These are phyloP conservation scores for Annulohypoxylon nitens DNA, from an alignment of 495 filamentous ascomycete genomes.

Conservation along the genomic window DNA sequence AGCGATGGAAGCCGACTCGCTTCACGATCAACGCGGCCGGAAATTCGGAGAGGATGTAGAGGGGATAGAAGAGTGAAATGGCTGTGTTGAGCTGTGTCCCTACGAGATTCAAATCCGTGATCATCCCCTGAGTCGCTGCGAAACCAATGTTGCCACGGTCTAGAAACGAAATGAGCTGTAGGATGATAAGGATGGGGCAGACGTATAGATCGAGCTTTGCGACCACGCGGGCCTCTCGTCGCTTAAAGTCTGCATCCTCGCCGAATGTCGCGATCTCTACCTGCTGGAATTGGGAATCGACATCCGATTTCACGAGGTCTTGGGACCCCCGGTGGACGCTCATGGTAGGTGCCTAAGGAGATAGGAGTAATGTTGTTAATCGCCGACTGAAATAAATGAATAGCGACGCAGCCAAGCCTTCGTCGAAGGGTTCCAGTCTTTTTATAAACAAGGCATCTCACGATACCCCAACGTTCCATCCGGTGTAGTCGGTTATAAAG, in stretches of 20 bases:
- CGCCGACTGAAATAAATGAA: conserved; percentile 1
- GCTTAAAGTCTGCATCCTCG: conserved; percentile 44
- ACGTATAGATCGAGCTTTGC: conserved; percentile 59
- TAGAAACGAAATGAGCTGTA: conserved; percentile 58
- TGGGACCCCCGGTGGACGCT: conserved; percentile 31
- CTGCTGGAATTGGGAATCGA: conserved; percentile 33
- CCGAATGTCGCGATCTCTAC: conserved; percentile 22
- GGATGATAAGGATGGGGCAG: conserved; percentile 56
- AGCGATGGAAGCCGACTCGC: conserved; percentile 47
- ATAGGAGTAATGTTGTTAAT: not conserved
- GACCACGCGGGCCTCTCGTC: conserved; percentile 47
- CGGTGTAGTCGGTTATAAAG: conserved; percentile 31
- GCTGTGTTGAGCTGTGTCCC: conserved; percentile 56
- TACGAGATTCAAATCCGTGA: conserved; percentile 54
- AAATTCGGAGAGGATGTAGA: conserved; percentile 52
- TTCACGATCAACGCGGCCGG: conserved; percentile 50
- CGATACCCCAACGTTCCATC: conserved; percentile 45
- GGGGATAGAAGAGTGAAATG: conserved; percentile 50
- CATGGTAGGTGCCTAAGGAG: conserved; percentile 21
- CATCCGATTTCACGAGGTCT: conserved; percentile 35
- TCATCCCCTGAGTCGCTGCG: conserved; percentile 59
- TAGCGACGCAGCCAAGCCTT: conserved; percentile 9
- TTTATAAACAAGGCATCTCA: conserved; percentile 10
- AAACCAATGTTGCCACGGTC: conserved; percentile 60
- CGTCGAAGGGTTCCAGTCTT: conserved; percentile 4